Conservation (phyloP, 768 basidiomycete genomes). For the Guyanaporus albipodus region DNA sequence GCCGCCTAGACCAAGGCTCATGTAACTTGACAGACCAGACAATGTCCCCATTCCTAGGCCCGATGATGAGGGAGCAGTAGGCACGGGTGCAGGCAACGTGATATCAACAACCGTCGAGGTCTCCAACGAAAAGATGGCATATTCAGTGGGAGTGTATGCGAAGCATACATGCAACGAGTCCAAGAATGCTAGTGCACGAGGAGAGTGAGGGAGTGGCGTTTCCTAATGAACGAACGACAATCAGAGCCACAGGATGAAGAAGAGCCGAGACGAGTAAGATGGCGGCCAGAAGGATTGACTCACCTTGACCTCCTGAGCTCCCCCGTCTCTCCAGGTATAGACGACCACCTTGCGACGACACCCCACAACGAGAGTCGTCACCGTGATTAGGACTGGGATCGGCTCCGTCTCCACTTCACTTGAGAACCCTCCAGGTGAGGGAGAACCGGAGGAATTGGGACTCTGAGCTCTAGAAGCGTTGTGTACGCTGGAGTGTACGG, state of each 20-base stretch:
- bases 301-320: conserved; percentile 69
- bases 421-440: conserved; percentile 7
- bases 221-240: conserved; percentile 63
- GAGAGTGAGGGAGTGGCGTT: conserved; percentile 79
- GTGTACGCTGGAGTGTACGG: conserved; percentile 60
- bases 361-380: conserved; percentile 81
- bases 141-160: conserved; percentile 68
- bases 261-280: too few species aligned
- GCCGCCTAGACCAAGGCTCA: conserved; percentile 75
- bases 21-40: conserved; percentile 74
- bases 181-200: conserved; percentile 79
- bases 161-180: conserved; percentile 59
- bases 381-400: conserved; percentile 55
- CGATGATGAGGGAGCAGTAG: conserved; percentile 26
- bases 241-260: too few species aligned
- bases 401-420: conserved; percentile 14
- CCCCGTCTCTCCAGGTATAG: conserved; percentile 84
- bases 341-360: conserved; percentile 82
- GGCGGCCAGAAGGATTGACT: conserved; percentile 12
- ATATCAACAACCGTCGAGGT: conserved; percentile 57
- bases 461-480: conserved; percentile 32
- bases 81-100: conserved; percentile 39
- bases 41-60: conserved; percentile 61
- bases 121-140: conserved; percentile 65
- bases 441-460: conserved; percentile 11